These are phyloP conservation scores for Cicer judaicum DNA, from an alignment of 306 rosid species.

Conservation along the genomic window DNA sequence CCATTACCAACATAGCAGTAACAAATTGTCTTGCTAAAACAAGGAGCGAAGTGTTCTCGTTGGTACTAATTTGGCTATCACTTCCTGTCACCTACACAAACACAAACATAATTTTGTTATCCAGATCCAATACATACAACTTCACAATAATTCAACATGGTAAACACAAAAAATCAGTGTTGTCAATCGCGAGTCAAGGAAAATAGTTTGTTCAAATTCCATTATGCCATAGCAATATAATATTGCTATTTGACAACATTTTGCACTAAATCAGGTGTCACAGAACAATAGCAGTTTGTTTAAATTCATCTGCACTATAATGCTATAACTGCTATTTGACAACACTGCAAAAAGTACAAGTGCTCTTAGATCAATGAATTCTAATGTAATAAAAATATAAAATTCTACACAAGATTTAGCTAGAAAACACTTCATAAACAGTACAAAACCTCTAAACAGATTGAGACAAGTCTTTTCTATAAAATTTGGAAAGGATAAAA, in stretches of 20 bases:
- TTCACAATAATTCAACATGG: constrained; percentile 5
- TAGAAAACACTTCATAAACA: neutral
- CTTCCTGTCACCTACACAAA: constrained; percentile 69
- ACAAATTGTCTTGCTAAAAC: constrained; percentile 70
- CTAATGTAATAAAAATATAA: neutral
- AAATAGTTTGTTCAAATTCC: neutral
- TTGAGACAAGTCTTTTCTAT: constrained; percentile 8
- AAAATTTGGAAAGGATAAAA: no score
- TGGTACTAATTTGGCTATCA: constrained; percentile 47
- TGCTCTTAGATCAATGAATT: neutral
- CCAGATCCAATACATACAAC: constrained; percentile 32
- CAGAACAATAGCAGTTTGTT: neutral
- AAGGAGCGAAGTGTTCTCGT: constrained; percentile 56
- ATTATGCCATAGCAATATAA: neutral
- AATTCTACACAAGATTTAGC: constrained; percentile 17
- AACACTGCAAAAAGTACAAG: neutral
- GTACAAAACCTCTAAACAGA: constrained; percentile 22
- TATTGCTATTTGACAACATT: neutral
- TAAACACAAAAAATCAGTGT: neutral
- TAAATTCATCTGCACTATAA: neutral
- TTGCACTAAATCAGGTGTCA: neutral
- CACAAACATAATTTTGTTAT: constrained; percentile 36
- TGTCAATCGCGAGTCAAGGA: neutral
- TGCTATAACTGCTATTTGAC: neutral
- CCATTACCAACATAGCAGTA: constrained; percentile 86